Evolutionary conservation across 495 filamentous ascomycete species (phyloP).

Genomic region (Xylaria nigripes): DNA sequence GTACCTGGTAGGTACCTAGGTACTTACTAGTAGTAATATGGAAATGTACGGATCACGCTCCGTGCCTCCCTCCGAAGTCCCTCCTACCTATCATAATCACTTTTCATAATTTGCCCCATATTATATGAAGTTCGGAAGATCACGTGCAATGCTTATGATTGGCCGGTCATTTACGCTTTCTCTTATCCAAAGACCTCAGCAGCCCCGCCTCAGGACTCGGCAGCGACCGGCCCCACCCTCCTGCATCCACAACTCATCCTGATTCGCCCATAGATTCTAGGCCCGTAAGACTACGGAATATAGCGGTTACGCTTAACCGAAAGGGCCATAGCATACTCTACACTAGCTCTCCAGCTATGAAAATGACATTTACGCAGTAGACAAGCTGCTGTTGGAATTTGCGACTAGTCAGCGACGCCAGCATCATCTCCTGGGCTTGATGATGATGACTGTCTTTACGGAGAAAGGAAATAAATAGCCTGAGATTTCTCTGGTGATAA

Average conservation of each 20-base stretch:
- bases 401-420: neutral
- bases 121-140: neutral
- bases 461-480: too few relatives aligned
- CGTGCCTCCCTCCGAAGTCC: neutral
- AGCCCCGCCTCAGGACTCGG: too few relatives aligned
- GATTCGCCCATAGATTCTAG: neutral
- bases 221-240: conserved; percentile 6
- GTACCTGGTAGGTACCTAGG: too few relatives aligned
- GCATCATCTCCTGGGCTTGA: neutral
- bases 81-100: neutral
- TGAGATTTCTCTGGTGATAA: too few relatives aligned
- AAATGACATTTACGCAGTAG: neutral
- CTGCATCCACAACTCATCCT: neutral
- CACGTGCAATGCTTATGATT: neutral
- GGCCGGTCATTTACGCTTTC: neutral
- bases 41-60: too few relatives aligned
- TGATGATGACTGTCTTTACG: neutral
- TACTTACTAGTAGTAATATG: neutral
- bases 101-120: conserved; percentile 5
- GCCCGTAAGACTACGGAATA: neutral
- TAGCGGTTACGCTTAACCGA: too few relatives aligned
- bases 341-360: neutral
- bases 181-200: too few relatives aligned
- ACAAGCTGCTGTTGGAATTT: neutral
- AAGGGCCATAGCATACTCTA: neutral